Evolutionary conservation across 768 basidiomycete species (phyloP).

Genomic region (Leccinum subgranulosum): DNA sequence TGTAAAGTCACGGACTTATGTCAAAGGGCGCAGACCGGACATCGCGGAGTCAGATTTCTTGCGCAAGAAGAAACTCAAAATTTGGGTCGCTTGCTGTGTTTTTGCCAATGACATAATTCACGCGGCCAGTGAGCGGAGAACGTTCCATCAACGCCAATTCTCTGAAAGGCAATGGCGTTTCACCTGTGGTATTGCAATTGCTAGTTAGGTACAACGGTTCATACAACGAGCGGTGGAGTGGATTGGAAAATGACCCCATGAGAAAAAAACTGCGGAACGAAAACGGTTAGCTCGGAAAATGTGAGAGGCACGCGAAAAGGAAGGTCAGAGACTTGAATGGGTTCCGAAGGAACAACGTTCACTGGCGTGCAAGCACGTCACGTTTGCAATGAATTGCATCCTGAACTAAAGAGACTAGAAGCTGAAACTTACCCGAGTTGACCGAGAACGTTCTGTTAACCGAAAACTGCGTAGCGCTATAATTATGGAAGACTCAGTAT

Average conservation of each 20-base stretch:
- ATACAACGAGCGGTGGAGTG: constrained; percentile 1
- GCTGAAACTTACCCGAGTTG: constrained; percentile 12
- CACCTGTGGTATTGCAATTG: constrained; percentile 1
- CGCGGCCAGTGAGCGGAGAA: background rate
- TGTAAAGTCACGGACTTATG: background rate
- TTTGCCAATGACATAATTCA: constrained; percentile 1
- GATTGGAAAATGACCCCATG: background rate
- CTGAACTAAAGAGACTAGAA: constrained; percentile 18
- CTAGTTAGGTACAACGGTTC: constrained; percentile 16
- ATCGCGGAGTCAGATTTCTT: background rate
- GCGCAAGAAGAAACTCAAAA: constrained; percentile 1
- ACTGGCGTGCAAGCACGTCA: constrained; percentile 58
- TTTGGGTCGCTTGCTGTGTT: background rate
- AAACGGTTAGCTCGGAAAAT: constrained; percentile 15
- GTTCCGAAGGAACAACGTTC: constrained; percentile 65
- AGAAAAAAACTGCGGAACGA: background rate
- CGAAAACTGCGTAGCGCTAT: too few species aligned
- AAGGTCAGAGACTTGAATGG: constrained; percentile 80
- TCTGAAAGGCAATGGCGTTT: background rate
- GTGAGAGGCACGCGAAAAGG: background rate
- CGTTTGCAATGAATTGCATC: constrained; percentile 48
- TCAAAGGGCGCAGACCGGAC: background rate
- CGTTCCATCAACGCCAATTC: background rate
- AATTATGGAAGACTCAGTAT: constrained; percentile 1
- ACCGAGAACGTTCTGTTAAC: background rate